Conservation (phyloP, 257 asterid species). For the Penstemon barbatus region DNA sequence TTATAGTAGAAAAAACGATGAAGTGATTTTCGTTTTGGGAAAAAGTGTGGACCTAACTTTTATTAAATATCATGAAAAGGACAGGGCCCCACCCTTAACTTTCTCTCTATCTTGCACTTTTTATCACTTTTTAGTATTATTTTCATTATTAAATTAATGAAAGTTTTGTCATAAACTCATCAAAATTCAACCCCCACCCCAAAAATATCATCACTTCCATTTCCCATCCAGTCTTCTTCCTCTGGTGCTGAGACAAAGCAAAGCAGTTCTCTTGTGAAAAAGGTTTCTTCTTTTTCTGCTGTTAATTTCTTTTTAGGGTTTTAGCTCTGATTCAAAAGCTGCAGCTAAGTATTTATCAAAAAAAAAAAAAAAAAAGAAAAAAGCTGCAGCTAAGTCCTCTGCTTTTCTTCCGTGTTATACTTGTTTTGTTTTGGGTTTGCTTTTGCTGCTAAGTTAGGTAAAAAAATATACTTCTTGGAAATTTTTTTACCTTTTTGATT, state of each 20-base stretch:
- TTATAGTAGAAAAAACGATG: not conserved
- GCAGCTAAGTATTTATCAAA: no score
- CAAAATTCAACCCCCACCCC: constrained; percentile 18
- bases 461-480: constrained; percentile 19
- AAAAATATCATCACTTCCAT: constrained; percentile 2
- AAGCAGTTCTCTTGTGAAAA: constrained; percentile 20
- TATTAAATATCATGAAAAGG: constrained; percentile 34
- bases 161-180: constrained; percentile 31
- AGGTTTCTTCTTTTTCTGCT: constrained; percentile 34
- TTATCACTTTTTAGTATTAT: constrained; percentile 26
- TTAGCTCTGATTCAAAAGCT: constrained; percentile 13
- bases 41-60: constrained; percentile 34
- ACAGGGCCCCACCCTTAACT: constrained; percentile 49
- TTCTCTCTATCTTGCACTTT: constrained; percentile 42
- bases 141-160: constrained; percentile 30
- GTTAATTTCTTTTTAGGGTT: constrained; percentile 21
- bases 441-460: constrained; percentile 33
- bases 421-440: constrained; percentile 19
- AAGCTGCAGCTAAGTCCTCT: constrained; percentile 26
- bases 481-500: not conserved
- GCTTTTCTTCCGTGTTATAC: constrained; percentile 20
- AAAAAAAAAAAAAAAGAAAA: no score
- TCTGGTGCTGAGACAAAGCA: constrained; percentile 23
- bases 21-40: not conserved
- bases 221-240: not conserved